Percentiles rank a stretch among this genome's conserved stretches.
Conservation (phyloP, 179 eudicot genomes). For the Drosera spatulata region DNA sequence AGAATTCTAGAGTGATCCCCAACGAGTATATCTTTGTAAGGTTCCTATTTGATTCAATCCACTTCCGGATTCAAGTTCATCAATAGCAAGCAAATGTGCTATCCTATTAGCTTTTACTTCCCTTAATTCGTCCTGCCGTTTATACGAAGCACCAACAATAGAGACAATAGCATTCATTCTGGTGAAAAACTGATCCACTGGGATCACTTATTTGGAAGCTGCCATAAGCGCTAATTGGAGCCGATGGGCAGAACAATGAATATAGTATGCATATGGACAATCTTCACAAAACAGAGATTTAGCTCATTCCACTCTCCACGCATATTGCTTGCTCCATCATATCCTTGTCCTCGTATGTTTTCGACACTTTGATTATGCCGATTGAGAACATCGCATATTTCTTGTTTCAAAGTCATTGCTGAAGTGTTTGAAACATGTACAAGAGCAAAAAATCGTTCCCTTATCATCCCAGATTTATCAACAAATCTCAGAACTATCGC, state of each 20-base stretch:
- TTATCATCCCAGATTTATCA: neutral
- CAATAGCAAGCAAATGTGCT: too few species aligned
- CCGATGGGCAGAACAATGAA: neutral
- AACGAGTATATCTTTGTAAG: constrained; percentile 10
- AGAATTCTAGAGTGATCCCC: constrained; percentile 12
- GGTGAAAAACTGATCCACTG: neutral
- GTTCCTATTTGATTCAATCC: neutral
- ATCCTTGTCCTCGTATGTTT: neutral
- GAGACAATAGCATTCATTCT: neutral
- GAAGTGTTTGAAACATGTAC: constrained; percentile 3
- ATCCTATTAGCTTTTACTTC: neutral
- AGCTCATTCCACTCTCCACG: neutral
- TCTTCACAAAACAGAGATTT: neutral
- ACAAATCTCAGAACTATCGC: neutral
- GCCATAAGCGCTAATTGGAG: constrained; percentile 4
- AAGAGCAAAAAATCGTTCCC: constrained; percentile 2
- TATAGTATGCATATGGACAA: neutral
- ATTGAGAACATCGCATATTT: too few species aligned
- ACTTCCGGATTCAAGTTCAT: too few species aligned
- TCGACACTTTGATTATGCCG: neutral
- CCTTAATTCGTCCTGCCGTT: constrained; percentile 5
- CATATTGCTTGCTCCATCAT: neutral
- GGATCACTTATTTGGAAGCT: neutral
- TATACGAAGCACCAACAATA: neutral
- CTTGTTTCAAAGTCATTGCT: neutral